Conservation (phyloP, 768 basidiomycete species). For the Russula brevipes region DNA sequence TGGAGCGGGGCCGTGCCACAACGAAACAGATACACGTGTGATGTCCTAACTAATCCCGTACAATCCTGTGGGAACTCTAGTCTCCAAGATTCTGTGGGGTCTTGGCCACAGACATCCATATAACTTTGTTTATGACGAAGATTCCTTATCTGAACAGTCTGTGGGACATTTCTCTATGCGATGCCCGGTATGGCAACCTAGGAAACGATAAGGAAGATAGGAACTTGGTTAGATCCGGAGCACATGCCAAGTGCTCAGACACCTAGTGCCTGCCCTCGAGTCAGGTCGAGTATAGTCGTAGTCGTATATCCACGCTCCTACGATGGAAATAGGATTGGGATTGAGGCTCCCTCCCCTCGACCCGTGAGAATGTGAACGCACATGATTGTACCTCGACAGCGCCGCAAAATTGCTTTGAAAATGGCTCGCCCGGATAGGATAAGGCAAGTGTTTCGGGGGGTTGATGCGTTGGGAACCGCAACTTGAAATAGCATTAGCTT, state of each 20-base stretch:
- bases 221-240: not conserved
- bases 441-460: not conserved
- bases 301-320: not conserved
- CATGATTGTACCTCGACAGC: not conserved
- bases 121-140: not conserved
- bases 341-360: not conserved
- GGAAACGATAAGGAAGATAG: not conserved
- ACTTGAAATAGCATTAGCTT: not conserved
- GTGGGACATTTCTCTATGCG: not conserved
- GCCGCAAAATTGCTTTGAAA: not conserved
- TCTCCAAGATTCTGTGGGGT: not conserved
- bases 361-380: not conserved
- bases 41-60: not conserved
- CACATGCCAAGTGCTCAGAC: not conserved
- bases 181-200: conserved; percentile 1
- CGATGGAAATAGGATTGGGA: not conserved
- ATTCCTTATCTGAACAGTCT: not conserved
- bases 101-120: not conserved
- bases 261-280: not conserved
- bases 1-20: not conserved
- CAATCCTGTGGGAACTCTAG: not conserved
- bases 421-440: not conserved
- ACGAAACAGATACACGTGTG: not conserved
- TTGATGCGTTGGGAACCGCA: not conserved
- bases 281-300: not conserved